Evolutionary conservation across 768 basidiomycete species (phyloP), one percentile per base, ranked within the genome.

Genomic region (Lepiota venenata): DNA sequence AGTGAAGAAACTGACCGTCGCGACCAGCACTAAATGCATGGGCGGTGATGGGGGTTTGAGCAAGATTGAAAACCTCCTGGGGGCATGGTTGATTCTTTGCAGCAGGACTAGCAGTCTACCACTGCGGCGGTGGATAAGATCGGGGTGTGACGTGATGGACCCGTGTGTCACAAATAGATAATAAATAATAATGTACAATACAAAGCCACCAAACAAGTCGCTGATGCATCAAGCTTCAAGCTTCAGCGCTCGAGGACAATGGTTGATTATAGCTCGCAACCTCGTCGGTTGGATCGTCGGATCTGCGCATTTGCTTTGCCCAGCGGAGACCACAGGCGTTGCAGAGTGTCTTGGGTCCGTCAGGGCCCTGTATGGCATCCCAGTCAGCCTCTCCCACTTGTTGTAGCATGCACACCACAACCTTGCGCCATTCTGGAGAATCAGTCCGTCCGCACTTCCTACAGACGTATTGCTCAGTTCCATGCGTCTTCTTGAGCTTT

Each of bases 371-470:
- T 4, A 42, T n/a, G 25, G 29, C 47, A 56, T 29, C 55, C 50
- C 11, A 22, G 41, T 56, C 4, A 52, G 40, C 55, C 35, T 44
- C 53, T 20, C n/a, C 29, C 43, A 54, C 4, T 20, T 22, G 12
- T 4, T 8, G 18, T 10, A 50, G 47, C 58, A 10, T 42, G n/a
- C 41, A 40, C 32, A 35, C 8, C 16, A 59, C 69, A 18, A 74
- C 91, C 80, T 93, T 95, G 62, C 96, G 82, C 96, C 96, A 99
- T 71, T 99, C 96, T 0, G 97, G 95, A 39, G 93, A 95, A 69
- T 94, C 92, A 1, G 95, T 98, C 56, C 93, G 79, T 15, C 97
- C 97, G 62, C 96, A 99, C 12, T 87, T 93, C 29, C 91, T 79
- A 64, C 94, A 98, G 10, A 95, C 91, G 65, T 93, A 83, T 63